Evolutionary conservation across 768 basidiomycete genomes (phyloP).

Genomic region (Termitomyces titanicus): DNA sequence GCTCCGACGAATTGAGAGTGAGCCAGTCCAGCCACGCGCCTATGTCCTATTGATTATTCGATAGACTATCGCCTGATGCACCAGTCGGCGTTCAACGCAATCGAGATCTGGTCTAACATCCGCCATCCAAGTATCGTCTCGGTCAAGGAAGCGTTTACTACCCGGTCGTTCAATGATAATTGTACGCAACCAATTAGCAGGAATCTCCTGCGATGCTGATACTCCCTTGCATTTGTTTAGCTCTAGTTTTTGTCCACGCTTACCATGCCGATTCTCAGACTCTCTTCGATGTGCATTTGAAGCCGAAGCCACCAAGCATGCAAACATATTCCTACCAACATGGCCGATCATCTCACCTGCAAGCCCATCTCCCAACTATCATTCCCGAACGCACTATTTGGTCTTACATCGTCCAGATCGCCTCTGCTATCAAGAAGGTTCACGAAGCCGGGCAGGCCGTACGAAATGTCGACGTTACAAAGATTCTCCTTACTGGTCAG

Average conservation of each 20-base stretch:
- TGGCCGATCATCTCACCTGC: constrained; percentile 20
- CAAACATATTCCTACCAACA: constrained; percentile 18
- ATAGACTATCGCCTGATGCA: constrained; percentile 81
- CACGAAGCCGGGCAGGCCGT: constrained; percentile 82
- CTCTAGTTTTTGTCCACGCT: constrained; percentile 87
- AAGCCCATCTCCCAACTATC: constrained; percentile 20
- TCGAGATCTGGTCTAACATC: constrained; percentile 84
- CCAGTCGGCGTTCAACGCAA: constrained; percentile 74
- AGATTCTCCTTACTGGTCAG: constrained; percentile 84
- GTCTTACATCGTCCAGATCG: constrained; percentile 91
- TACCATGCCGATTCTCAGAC: constrained; percentile 85
- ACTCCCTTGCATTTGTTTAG: constrained; percentile 33
- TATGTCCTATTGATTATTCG: constrained; percentile 1
- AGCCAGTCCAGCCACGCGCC: constrained; percentile 20
- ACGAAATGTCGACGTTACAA: constrained; percentile 79
- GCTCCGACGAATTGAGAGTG: constrained; percentile 86
- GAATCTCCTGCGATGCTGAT: not conserved
- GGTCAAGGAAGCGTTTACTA: constrained; percentile 92
- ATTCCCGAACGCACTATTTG: constrained; percentile 84
- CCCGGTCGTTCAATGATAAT: constrained; percentile 85
- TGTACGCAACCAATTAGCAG: constrained; percentile 49
- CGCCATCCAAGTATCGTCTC: constrained; percentile 83
- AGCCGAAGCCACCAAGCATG: constrained; percentile 39
- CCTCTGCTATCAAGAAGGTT: constrained; percentile 79
- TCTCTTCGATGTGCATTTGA: constrained; percentile 75